Conservation (phyloP, 371 early-diverging fungal species). For the Coemansia sp. region DNA sequence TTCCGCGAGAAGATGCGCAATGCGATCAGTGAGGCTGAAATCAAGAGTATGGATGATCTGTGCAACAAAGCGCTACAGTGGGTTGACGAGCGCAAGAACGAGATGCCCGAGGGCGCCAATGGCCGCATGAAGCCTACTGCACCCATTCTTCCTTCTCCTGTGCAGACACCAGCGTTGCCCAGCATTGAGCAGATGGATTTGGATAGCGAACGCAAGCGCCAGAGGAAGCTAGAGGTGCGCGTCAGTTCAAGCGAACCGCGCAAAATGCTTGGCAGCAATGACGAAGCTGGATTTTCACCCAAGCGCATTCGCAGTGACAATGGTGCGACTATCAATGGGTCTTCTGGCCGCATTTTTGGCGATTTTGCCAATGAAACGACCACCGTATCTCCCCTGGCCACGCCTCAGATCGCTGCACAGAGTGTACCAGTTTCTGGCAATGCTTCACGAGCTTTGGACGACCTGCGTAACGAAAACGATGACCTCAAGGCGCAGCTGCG, state of each 20-base stretch:
- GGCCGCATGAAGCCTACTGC: slow-evolving; percentile 31
- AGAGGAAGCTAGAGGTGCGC: neutral
- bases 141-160: slow-evolving; percentile 8
- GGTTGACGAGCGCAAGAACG: slow-evolving; percentile 17
- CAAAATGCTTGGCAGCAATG: neutral
- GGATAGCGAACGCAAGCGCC: slow-evolving; percentile 22
- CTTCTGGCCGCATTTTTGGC: slow-evolving; percentile 13
- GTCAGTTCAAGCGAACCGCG: neutral
- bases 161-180: neutral
- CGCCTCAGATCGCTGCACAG: neutral
- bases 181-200: neutral
- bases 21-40: slow-evolving; percentile 20
- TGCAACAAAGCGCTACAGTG: slow-evolving; percentile 13
- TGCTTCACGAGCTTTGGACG: slow-evolving; percentile 5
- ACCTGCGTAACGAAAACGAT: slow-evolving; percentile 41
- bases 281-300: neutral
- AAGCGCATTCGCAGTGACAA: slow-evolving; percentile 27
- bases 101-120: slow-evolving; percentile 10
- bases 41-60: slow-evolving; percentile 11
- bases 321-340: slow-evolving; percentile 1
- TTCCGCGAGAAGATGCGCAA: slow-evolving; percentile 32
- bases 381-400: neutral
- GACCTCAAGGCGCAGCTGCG: slow-evolving; percentile 35
- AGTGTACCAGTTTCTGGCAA: neutral
- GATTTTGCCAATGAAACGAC: neutral